Percentiles rank a stretch among this genome's conserved stretches.
Conservation (phyloP, 2,329 filamentous ascomycete species). For the Hypoxylon sp. region DNA sequence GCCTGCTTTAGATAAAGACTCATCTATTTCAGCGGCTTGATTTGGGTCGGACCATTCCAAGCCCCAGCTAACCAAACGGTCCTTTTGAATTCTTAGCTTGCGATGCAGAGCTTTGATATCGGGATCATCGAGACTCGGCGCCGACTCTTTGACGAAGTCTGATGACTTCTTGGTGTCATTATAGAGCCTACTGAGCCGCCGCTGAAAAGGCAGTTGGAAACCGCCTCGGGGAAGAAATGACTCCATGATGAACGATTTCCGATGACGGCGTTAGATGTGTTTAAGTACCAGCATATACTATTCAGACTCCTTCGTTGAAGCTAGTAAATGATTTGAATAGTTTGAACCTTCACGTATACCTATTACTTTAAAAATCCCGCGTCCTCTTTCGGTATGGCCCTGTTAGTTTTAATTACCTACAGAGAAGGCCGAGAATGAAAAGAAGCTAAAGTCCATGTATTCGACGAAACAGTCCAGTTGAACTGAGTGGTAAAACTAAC, state of each 20-base stretch:
- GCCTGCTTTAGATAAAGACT: constrained; percentile 79
- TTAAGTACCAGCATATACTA: background rate
- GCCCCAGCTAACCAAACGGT: constrained; percentile 84
- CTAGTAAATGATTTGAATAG: background rate
- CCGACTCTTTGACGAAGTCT: constrained; percentile 78
- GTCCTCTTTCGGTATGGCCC: constrained; percentile 3
- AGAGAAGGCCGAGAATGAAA: background rate
- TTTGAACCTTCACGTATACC: background rate
- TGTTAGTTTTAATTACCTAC: constrained; percentile 11
- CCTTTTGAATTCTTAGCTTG: constrained; percentile 84
- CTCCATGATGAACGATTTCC: constrained; percentile 60
- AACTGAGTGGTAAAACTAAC: constrained; percentile 7
- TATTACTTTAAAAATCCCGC: background rate
- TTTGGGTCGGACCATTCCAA: constrained; percentile 84
- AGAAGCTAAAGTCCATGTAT: background rate
- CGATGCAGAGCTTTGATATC: constrained; percentile 80
- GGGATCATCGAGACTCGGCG: constrained; percentile 74
- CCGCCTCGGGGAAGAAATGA: constrained; percentile 66
- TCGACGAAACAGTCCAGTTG: background rate
- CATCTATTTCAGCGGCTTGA: constrained; percentile 78
- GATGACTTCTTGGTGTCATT: constrained; percentile 85
- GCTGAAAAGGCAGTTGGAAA: constrained; percentile 71
- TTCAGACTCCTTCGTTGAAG: constrained; percentile 1
- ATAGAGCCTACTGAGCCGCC: constrained; percentile 79
- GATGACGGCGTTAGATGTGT: background rate